Evolutionary conservation across 768 basidiomycete genomes (phyloP), one percentile per base, ranked within the genome.

Genomic region (Naematelia aurantialba): DNA sequence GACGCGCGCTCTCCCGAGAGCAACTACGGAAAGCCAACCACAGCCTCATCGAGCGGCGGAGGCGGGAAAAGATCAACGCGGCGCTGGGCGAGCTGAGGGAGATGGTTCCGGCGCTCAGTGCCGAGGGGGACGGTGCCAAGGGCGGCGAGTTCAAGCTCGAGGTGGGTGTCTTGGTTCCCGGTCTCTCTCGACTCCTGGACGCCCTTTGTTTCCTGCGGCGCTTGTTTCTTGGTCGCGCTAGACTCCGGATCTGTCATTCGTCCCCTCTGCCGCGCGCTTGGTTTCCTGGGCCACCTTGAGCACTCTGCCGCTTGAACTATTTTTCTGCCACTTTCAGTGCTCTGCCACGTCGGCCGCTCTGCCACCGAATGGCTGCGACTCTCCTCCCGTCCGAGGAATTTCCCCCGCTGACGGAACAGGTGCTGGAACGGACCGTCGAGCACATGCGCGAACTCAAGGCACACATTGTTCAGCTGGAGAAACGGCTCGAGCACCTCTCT

Each of bases 61-160:
- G 93, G 27, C 82, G 93, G 59, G 94, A 93, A 11, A 96, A 96
- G 82, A 97, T 98, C 64, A 98, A 98, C 72, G 87, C 90, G 52
- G 90, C 92, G 0, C 81, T 97, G 4, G 82, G 86, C 1, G 84
- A 86, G 1, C 78, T 97, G 46, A 84, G 86, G 61, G 81, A 82
- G 63, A 85, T 96, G 67, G 89, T 94, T 0, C 90, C 91, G 0
- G 69, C 79, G 27, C 54, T 74, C 26, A 70, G 67, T 0, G 68
- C 76, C 14, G 77, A 81, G 3, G 85, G 84, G 68, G 80, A 81
- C 54, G 80, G 81, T 59, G 81, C 82, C 61, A 83, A 83, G 75
- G 88, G 87, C 67, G 89, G 89, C 71, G 90, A 93, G 78, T 93
- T 91, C 81, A 94, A 93, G 78, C 81, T 94, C 24, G 91, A 93